A percentile compares a stretch with the other conserved stretches of the same genome.
Evolutionary conservation across 2,329 filamentous ascomycete genomes (phyloP).

Genomic region (Aureobasidium sp.): DNA sequence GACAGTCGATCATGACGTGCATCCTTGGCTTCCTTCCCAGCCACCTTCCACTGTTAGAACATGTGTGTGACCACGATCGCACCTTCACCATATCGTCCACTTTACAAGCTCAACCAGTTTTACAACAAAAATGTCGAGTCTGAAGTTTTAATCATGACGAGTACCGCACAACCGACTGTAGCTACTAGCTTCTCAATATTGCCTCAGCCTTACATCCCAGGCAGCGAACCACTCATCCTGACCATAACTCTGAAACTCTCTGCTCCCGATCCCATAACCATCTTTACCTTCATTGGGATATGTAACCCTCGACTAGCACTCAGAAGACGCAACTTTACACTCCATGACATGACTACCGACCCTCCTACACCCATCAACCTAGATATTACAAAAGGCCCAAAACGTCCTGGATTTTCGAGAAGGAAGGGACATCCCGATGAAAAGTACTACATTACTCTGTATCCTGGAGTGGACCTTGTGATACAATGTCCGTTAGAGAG

Average conservation of each 20-base stretch:
- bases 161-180: background rate
- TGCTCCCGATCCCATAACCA: background rate
- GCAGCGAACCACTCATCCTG: background rate
- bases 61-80: background rate
- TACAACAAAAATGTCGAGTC: too few relatives aligned
- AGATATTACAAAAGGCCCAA: background rate
- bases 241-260: background rate
- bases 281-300: background rate
- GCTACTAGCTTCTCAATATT: background rate
- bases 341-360: background rate
- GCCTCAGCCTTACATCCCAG: background rate
- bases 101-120: background rate
- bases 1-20: background rate
- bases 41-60: background rate
- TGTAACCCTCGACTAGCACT: background rate
- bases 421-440: background rate
- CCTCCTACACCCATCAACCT: background rate
- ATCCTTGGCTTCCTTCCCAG: background rate
- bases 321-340: background rate
- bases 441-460: background rate
- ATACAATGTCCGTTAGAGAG: background rate
- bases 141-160: background rate
- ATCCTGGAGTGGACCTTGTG: background rate
- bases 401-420: background rate
- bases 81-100: background rate